phyloP scores from a whole-genome alignment of 2,329 filamentous ascomycete species.

The Drechslera avenae region DNA sequence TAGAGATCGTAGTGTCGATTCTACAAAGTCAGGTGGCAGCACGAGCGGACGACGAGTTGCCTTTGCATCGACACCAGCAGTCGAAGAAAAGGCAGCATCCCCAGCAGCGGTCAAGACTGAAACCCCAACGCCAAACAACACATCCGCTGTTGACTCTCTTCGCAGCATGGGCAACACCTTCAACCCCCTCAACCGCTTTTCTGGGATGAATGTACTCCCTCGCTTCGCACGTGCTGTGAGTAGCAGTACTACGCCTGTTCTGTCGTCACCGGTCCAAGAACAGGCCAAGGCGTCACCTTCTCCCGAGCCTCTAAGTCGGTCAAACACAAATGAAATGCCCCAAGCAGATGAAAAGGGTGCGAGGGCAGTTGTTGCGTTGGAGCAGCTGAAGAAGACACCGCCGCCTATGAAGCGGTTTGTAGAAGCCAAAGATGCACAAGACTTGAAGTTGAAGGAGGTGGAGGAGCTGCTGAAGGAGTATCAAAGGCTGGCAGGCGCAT shows the following conservation, averaged over 20 bases:
- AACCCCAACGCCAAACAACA: constrained; percentile 37
- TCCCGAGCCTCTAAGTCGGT: constrained; percentile 22
- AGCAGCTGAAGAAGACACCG: constrained; percentile 52
- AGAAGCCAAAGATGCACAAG: constrained; percentile 53
- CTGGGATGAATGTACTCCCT: constrained; percentile 74
- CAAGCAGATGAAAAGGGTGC: constrained; percentile 40
- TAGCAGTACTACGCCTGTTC: constrained; percentile 47
- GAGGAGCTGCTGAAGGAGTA: constrained; percentile 54
- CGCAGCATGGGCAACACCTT: constrained; percentile 78
- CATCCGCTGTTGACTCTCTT: constrained; percentile 78
- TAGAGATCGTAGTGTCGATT: constrained; percentile 80
- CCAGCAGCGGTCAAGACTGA: constrained; percentile 34
- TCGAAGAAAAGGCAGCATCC: constrained; percentile 32
- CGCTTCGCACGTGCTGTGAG: constrained; percentile 69
- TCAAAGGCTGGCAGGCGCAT: constrained; percentile 51
- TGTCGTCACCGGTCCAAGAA: constrained; percentile 47
- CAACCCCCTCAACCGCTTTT: constrained; percentile 81
- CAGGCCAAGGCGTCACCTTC: constrained; percentile 35
- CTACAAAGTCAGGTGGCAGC: constrained; percentile 66
- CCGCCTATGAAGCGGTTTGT: constrained; percentile 56
- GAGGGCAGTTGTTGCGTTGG: constrained; percentile 52
- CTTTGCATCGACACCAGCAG: constrained; percentile 46
- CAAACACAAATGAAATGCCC: constrained; percentile 27
- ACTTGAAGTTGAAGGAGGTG: constrained; percentile 55
- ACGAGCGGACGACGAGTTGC: constrained; percentile 64